These are phyloP conservation scores for Quercus suber DNA, from an alignment of 306 rosid species.

Conservation along the genomic window DNA sequence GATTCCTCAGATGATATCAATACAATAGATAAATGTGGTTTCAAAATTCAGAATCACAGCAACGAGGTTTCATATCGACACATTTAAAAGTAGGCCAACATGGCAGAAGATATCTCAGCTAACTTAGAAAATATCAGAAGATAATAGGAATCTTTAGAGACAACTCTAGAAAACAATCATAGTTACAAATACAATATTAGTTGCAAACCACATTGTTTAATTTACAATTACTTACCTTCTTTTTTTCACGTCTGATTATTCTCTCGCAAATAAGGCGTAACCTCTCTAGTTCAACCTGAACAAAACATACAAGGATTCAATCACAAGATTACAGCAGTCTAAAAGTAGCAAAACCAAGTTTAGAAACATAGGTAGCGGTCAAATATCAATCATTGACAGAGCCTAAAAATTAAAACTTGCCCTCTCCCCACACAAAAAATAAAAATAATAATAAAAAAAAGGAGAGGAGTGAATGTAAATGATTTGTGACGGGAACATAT, in stretches of 20 bases:
- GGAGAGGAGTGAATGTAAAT: background rate
- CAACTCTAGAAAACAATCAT: background rate
- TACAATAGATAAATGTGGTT: background rate
- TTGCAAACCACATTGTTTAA: background rate
- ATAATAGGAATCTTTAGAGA: background rate
- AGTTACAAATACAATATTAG: background rate
- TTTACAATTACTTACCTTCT: constrained; percentile 55
- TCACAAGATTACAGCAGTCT: no score
- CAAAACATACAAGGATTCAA: constrained; percentile 14
- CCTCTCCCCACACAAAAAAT: no score
- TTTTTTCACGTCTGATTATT: constrained; percentile 88
- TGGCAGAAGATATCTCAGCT: background rate
- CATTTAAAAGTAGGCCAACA: background rate
- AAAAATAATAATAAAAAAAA: background rate
- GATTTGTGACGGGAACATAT: background rate
- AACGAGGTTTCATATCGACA: background rate
- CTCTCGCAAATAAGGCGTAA: constrained; percentile 95
- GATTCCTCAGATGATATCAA: background rate
- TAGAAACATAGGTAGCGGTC: no score
- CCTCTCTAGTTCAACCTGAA: constrained; percentile 95
- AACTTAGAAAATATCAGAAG: background rate
- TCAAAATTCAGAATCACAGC: background rate
- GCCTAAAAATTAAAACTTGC: background rate
- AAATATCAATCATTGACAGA: background rate
- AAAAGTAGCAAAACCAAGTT: no score